Base-by-base conservation (phyloP, 2,329 filamentous ascomycete species). In the Talaromyces sp. region DNA sequence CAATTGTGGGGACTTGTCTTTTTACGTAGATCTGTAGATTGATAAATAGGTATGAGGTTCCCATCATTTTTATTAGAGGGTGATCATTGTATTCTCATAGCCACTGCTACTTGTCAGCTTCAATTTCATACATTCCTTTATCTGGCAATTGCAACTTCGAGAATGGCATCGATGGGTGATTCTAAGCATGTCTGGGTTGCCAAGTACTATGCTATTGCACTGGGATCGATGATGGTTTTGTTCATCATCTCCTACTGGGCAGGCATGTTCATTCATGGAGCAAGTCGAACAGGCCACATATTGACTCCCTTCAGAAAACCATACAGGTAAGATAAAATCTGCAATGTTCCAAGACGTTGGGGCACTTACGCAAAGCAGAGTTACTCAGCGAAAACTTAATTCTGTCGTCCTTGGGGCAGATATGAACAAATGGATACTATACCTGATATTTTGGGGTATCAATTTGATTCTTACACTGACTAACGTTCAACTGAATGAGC, bases 401-500 rank as follows among this genome's bases (percentile, higher is more conserved):
- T 30, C 20, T 33, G 48, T 17, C 42, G 7, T 36, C 7, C 47
- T 44, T n/a, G 41, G 32, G 47, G 32, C 17, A 16, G 9, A 8
- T 11, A 8, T 44, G 7, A 10, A 54, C 5, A 49, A 35, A 35
- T 49, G 37, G 41, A 16, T 47, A 13, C 27, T 58, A 7, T 58
- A 56, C 16, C 14, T 49, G 5, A 36, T 54, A n/a, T 60, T 58
- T 40, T 60, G 52, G 55, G 40, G 47, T 9, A 40, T 58, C 19
- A 54, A 60, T 42, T n/a, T 58, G 11, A 52, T 60, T 13, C 40
- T 56, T 3, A 39, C 35, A 13, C 30, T 58, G 20, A 56, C 55
- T 10, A 51, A 56, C 17, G 30, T 54, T 36, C 32, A 50, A 5
- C 44, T 55, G n/a, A 29, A 22, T 40, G 36, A 39, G 8, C 33